Conservation (phyloP, 2,329 filamentous ascomycete genomes). For the Xylariales sp. region DNA sequence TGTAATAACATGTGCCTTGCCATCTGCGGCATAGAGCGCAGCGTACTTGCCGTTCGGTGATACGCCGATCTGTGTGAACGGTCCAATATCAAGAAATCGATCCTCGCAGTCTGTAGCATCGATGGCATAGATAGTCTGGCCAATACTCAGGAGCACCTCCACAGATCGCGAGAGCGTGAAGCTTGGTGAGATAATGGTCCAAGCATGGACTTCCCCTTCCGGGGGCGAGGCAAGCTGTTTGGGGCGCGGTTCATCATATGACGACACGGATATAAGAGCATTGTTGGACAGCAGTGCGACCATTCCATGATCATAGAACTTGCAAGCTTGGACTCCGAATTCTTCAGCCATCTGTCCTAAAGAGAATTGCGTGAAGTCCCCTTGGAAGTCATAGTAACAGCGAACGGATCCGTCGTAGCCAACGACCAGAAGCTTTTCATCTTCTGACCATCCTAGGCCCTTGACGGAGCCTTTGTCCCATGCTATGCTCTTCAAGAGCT, state of each 20-base stretch:
- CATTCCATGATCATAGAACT: slow-evolving; percentile 89
- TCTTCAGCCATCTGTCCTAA: slow-evolving; percentile 87
- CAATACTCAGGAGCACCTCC: slow-evolving; percentile 83
- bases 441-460: slow-evolving; percentile 92
- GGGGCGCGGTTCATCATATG: slow-evolving; percentile 86
- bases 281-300: slow-evolving; percentile 90
- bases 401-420: slow-evolving; percentile 86
- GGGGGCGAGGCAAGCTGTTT: slow-evolving; percentile 74
- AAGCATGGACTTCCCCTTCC: slow-evolving; percentile 75
- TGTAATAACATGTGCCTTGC: slow-evolving; percentile 86
- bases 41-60: slow-evolving; percentile 88
- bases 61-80: slow-evolving; percentile 84
- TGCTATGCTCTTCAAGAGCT: slow-evolving; percentile 76
- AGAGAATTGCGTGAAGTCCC: slow-evolving; percentile 91
- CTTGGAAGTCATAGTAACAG: slow-evolving; percentile 87
- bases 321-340: slow-evolving; percentile 79
- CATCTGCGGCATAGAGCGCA: slow-evolving; percentile 79
- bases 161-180: slow-evolving; percentile 89
- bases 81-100: slow-evolving; percentile 82
- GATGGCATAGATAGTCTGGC: slow-evolving; percentile 76
- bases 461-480: slow-evolving; percentile 90
- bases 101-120: slow-evolving; percentile 91
- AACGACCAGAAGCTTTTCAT: slow-evolving; percentile 85
- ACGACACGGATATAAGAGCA: slow-evolving; percentile 76
- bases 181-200: slow-evolving; percentile 82